A percentile compares a stretch with the other conserved stretches of the same genome.
Conservation (phyloP, 176 grass and related monocot genomes). For the Thinopyrum elongatum region DNA sequence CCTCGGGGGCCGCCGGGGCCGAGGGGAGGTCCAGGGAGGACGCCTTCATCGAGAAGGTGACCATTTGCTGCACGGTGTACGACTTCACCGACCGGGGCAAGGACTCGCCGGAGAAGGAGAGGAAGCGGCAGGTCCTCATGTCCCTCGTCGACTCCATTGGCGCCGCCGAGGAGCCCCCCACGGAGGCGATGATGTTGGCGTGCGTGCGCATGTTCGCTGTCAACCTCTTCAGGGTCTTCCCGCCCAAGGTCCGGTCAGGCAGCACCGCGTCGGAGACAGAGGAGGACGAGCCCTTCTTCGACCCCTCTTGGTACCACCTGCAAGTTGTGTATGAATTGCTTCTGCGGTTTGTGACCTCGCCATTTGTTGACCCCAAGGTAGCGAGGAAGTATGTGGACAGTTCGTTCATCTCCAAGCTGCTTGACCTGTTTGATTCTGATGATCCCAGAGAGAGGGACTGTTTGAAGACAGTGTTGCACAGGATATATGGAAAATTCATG, state of each 20-base stretch:
- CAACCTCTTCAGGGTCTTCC: conserved; percentile 95
- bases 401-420: conserved; percentile 67
- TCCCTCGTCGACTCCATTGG: conserved; percentile 68
- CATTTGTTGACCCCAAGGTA: conserved; percentile 75
- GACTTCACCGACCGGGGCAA: conserved; percentile 89
- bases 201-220: conserved; percentile 70
- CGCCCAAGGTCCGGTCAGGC: conserved; percentile 58
- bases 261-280: conserved; percentile 51
- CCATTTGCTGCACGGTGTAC: conserved; percentile 69
- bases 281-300: conserved; percentile 89
- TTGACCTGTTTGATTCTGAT: conserved; percentile 92
- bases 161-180: conserved; percentile 56
- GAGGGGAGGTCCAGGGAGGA: conserved; percentile 59
- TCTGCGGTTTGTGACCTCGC: conserved; percentile 80
- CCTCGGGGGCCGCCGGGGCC: conserved; percentile 9
- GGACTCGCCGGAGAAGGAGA: conserved; percentile 85
- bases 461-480: conserved; percentile 77
- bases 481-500: conserved; percentile 91
- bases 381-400: conserved; percentile 89
- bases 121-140: conserved; percentile 78
- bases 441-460: conserved; percentile 91
- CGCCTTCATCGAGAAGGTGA: conserved; percentile 80
- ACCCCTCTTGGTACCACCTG: conserved; percentile 91
- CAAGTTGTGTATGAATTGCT: conserved; percentile 93
- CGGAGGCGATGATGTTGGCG: conserved; percentile 77